These are phyloP conservation scores for Pseudogymnoascus sp. DNA, from an alignment of 2,329 filamentous ascomycete species.

Conservation along the genomic window DNA sequence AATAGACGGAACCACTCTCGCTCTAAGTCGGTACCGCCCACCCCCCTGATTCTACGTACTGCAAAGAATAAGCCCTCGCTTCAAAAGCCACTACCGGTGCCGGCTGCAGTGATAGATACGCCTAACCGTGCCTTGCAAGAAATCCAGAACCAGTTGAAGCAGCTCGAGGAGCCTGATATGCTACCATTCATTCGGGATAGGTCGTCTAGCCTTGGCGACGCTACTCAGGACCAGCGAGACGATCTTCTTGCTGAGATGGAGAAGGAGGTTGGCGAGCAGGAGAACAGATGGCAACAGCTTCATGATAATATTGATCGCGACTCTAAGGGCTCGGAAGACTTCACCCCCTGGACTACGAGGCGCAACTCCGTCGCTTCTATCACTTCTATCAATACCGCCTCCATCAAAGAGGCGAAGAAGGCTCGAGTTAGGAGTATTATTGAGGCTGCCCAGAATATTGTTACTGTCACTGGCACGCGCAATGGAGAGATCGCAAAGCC, in stretches of 20 bases:
- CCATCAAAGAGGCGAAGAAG: neutral
- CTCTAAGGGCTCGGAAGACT: conserved; percentile 15
- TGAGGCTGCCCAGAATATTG: neutral
- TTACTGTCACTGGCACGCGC: neutral
- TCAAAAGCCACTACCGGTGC: conserved; percentile 27
- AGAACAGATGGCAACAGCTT: conserved; percentile 53
- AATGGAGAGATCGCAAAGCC: neutral
- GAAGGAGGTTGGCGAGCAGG: conserved; percentile 53
- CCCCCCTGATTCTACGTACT: conserved; percentile 45
- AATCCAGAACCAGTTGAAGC: conserved; percentile 28
- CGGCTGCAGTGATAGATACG: conserved; percentile 19
- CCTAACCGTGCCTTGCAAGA: conserved; percentile 24
- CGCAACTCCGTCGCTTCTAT: neutral
- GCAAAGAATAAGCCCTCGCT: conserved; percentile 37
- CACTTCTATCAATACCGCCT: neutral
- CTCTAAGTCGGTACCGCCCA: conserved; percentile 46
- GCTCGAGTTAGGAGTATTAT: neutral
- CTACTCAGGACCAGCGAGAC: conserved; percentile 11
- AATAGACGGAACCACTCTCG: conserved; percentile 39
- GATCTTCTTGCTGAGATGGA: conserved; percentile 51
- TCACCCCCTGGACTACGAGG: neutral
- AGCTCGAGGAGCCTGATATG: conserved; percentile 23
- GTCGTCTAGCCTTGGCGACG: neutral
- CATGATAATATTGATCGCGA: conserved; percentile 41
- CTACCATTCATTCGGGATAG: neutral